phyloP scores from a whole-genome alignment of 768 basidiomycete species.

The Porpolomopsis calyptriformis region DNA sequence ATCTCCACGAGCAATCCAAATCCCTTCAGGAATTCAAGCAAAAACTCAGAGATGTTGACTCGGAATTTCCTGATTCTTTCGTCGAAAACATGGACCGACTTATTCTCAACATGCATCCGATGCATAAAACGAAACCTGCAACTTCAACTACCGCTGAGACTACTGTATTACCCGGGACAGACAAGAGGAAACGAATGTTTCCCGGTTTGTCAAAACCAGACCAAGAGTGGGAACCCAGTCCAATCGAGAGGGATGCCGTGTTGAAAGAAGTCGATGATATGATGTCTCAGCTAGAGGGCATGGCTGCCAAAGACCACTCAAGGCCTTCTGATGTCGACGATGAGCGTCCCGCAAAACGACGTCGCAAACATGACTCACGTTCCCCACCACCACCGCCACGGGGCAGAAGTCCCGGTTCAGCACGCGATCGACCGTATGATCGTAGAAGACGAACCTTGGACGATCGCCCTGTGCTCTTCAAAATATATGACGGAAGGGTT shows the following conservation, averaged over 20 bases:
- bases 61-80: constrained; percentile 83
- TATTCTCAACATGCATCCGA: constrained; percentile 90
- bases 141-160: constrained; percentile 24
- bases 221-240: constrained; percentile 44
- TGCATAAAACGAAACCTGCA: constrained; percentile 61
- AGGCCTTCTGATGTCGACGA: constrained; percentile 31
- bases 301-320: constrained; percentile 43
- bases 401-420: constrained; percentile 32
- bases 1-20: constrained; percentile 70
- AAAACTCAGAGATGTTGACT: constrained; percentile 66
- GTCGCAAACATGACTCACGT: constrained; percentile 40
- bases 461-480: constrained; percentile 81
- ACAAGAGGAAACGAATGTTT: constrained; percentile 77
- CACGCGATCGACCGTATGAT: neutral
- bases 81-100: constrained; percentile 90
- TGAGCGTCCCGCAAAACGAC: constrained; percentile 48
- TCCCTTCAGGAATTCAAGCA: constrained; percentile 71
- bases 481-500: constrained; percentile 87
- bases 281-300: constrained; percentile 36
- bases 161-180: constrained; percentile 43
- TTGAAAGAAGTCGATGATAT: constrained; percentile 86
- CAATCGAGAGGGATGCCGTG: constrained; percentile 64
- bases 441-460: constrained; percentile 38
- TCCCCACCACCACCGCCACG: constrained; percentile 48
- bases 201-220: constrained; percentile 83